Base-by-base conservation (phyloP, 2,329 filamentous ascomycete genomes). In the Penicillium janthinellum region DNA sequence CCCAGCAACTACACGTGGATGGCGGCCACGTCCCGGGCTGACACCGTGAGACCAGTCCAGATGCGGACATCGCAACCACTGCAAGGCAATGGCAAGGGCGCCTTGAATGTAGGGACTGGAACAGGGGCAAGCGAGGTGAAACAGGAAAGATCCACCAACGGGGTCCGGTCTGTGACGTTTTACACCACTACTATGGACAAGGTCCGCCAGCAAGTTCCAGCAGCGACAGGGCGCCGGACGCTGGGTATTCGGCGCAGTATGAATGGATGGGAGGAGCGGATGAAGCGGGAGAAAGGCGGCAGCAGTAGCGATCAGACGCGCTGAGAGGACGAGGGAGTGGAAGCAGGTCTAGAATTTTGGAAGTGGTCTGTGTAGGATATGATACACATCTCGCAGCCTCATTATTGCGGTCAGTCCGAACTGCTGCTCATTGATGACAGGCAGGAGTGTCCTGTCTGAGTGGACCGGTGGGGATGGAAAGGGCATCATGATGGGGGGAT, bases 171-270 rank as follows among this genome's bases (percentile, higher is more conserved):
- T 10, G 71, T 70, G 44, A 76, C 74, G 53, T 76, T 75, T 65
- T 76, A 79, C 63, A 75, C 68, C 14, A 79, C 78, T 4, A 76
- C 70, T n/a, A 72, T 77, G 70, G 70, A 74, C n/a, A 74, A 67
- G 67, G 59, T 74, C 31, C 63, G 56, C 25, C 66, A 74, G 60
- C 66, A 72, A 22, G 57, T 39, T 54, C 64, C 62, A 41, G 53
- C 61, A 39, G 54, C 62, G 6, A 63, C 64, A 39, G 67, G 65
- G 56, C 73, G 72, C 55, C 77, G 73, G 66, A 79, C 77, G 17
- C 61, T 79, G 57, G 78, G 78, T 31, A 73, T 80, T 54, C 73
- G 78, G 44, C 72, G 77, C 53, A 77, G 71, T 52, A 75, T 79
- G 73, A 77, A 69, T 64, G 76, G 77, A 48, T 80, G 78, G 78